Base-by-base conservation (phyloP, 805 yeast species). In the Zygosaccharomyces gambellarensis region DNA sequence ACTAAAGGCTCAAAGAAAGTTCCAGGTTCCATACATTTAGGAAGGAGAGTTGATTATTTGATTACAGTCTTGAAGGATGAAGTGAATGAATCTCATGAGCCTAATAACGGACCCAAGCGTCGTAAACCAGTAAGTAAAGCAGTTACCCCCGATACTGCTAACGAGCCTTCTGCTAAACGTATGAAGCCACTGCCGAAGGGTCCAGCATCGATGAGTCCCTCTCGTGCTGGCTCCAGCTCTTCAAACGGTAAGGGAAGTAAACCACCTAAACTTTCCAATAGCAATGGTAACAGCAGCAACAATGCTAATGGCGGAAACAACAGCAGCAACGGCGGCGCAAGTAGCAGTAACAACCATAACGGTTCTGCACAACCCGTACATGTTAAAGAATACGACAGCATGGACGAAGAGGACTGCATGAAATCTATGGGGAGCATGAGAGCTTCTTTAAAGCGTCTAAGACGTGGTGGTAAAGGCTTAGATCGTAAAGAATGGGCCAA, bases 21-120 rank as follows among this genome's bases (percentile, higher is more conserved):
- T 3, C 98, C 99, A 0, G 94, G 95, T 7, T 78, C 97, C 3
- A 94, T 94, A 14, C 99, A 94, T 69, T 73, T 94, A 45, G 88
- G 87, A 9, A 81, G 99, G 68, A 81, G 99, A 64, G 83, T 88
- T 1, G 99, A 95, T 64, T 92, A 90, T 60, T 74, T 94, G 60
- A 77, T 92, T 25, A 69, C 80, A 2, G 82, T 88, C 9, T 69
- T 92, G 57, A 76, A 77, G 52, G 96, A 83, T 17, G 83, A 77
- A 23, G 76, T 71, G 6, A 76, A 55, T 34, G 25, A 41, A 17
- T 52, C 51, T 10, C 49, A 45, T 19, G 22, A 45, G 14, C 51
- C 59, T 5, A 36, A 68, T 14, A 39, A 68, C n/a, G 66, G 60
- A 2, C 62, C 70, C 3, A 63, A 59, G 40, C 63, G 45, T 52